phyloP scores from a whole-genome alignment of 805 yeast species.

The Metschnikowia borealis region DNA sequence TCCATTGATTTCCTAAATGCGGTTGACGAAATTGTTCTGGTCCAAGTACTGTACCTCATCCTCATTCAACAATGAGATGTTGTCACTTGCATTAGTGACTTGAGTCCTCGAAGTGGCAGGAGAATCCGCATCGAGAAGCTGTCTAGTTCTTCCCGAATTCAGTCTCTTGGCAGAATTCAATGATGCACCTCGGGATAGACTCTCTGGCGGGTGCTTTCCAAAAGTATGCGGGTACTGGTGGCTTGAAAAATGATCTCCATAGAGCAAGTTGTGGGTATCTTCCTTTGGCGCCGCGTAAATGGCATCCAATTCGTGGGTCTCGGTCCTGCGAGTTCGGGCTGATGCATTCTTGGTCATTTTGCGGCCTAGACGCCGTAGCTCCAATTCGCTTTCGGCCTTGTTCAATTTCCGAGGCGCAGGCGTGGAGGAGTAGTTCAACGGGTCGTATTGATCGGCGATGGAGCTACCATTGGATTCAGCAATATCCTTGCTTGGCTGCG shows the following conservation, averaged over 20 bases:
- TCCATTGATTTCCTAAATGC: neutral
- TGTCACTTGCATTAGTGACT: neutral
- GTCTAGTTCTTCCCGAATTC: conserved; percentile 5
- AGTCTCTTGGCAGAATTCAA: conserved; percentile 3
- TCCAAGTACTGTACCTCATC: conserved; percentile 14
- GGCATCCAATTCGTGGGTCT: conserved; percentile 2
- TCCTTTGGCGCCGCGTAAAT: conserved; percentile 16
- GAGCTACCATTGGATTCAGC: neutral
- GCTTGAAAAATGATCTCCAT: conserved; percentile 16
- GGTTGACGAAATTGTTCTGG: conserved; percentile 12
- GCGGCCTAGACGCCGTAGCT: conserved; percentile 34
- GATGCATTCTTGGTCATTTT: conserved; percentile 32
- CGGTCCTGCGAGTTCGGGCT: conserved; percentile 20
- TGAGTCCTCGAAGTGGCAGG: neutral
- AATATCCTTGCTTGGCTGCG: neutral
- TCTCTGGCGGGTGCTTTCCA: conserved; percentile 5
- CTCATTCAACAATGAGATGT: conserved; percentile 12
- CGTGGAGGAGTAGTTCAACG: neutral
- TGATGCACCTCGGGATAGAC: conserved; percentile 10
- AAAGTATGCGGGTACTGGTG: conserved; percentile 16
- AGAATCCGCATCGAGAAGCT: conserved; percentile 5
- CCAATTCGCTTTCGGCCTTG: conserved; percentile 15
- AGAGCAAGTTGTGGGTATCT: conserved; percentile 22
- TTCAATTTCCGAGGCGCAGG: neutral
- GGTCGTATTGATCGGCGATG: neutral